Percentiles rank a stretch among this genome's conserved stretches.
Evolutionary conservation across 2,329 filamentous ascomycete species (phyloP).

Genomic region (Septoria petroselini): DNA sequence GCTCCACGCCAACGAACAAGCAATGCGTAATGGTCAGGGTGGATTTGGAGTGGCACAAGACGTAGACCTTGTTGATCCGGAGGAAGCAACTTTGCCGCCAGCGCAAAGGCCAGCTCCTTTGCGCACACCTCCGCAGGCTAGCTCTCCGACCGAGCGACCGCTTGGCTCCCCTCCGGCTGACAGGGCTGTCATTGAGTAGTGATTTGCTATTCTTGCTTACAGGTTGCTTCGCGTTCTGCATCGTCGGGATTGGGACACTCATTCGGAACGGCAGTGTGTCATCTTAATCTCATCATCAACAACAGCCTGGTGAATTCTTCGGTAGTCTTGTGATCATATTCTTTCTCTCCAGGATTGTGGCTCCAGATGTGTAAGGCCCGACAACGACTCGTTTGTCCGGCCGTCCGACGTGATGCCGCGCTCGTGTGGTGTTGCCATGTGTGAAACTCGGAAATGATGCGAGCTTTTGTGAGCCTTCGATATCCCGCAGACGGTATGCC

Average conservation of each 20-base stretch:
- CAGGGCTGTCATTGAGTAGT: not conserved
- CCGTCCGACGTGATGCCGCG: no score
- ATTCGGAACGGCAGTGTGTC: not conserved
- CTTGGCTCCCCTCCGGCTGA: not conserved
- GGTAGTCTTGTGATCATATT: no score
- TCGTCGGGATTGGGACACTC: not conserved
- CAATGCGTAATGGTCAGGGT: not conserved
- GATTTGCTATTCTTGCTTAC: not conserved
- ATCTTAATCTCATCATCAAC: no score
- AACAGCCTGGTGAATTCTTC: no score
- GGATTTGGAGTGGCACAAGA: not conserved
- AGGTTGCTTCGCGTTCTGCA: not conserved
- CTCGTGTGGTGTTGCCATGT: no score
- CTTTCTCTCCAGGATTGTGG: no score
- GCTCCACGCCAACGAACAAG: conserved; percentile 3
- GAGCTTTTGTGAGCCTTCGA: no score
- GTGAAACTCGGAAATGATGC: no score
- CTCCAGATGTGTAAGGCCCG: no score
- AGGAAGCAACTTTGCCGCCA: not conserved
- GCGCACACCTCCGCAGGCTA: not conserved
- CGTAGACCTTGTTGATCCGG: not conserved
- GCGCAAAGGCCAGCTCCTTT: not conserved
- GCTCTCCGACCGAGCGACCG: not conserved
- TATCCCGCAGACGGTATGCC: no score
- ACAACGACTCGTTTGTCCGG: no score